phyloP scores from a whole-genome alignment of 169 alveolate species.

The Miamiensis avidus region DNA sequence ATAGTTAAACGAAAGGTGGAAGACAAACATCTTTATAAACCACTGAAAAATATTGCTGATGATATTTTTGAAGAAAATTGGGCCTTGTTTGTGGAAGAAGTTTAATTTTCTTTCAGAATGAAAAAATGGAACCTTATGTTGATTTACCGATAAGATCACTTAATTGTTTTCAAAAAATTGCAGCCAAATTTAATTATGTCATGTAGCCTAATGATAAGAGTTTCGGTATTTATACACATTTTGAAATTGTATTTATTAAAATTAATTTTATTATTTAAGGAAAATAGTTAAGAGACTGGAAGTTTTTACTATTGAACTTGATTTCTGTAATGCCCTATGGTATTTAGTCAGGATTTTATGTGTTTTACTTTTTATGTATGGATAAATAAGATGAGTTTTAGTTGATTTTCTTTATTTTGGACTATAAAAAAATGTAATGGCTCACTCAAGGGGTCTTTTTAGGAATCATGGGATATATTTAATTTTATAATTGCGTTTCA shows the following conservation, averaged over 20 bases:
- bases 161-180: neutral
- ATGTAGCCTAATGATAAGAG: slow-evolving; percentile 11
- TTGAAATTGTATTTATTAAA: no score
- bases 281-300: neutral
- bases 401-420: slow-evolving; percentile 7
- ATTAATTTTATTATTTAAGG: neutral
- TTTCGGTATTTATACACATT: neutral
- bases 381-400: slow-evolving; percentile 24
- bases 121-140: slow-evolving; percentile 9
- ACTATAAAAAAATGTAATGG: slow-evolving; percentile 5
- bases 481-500: slow-evolving; percentile 5
- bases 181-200: neutral
- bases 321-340: slow-evolving; percentile 15
- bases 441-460: slow-evolving; percentile 1
- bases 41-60: slow-evolving; percentile 11
- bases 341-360: neutral
- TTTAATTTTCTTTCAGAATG: slow-evolving; percentile 13
- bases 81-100: slow-evolving; percentile 17
- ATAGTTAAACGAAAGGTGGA: neutral
- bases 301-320: neutral
- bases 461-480: slow-evolving; percentile 2
- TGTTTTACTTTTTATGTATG: neutral
- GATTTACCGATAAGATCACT: neutral
- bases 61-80: slow-evolving; percentile 17
- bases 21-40: neutral